phyloP scores from a whole-genome alignment of 148 eudicot genomes.

The Oxyria digyna region DNA sequence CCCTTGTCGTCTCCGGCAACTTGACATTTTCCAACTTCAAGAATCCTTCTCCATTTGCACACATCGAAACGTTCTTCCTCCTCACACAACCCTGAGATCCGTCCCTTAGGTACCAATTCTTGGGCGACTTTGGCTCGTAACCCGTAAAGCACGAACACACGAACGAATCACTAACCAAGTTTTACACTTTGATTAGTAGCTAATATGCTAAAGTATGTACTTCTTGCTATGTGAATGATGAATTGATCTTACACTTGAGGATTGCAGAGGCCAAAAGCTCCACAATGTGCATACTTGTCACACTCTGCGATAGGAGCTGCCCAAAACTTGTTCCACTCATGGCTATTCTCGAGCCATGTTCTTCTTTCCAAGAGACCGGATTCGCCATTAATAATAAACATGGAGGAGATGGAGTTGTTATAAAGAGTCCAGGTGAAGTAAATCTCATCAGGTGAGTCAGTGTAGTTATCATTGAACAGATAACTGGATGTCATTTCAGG shows the following conservation, averaged over 20 bases:
- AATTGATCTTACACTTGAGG: neutral
- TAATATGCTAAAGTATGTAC: no score
- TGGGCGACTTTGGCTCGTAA: neutral
- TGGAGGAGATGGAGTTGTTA: conserved; percentile 18
- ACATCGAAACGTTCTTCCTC: neutral
- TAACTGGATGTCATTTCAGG: conserved; percentile 26
- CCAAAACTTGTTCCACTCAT: neutral
- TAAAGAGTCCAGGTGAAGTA: conserved; percentile 9
- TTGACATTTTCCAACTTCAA: neutral
- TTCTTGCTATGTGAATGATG: no score
- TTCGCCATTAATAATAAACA: conserved; percentile 21
- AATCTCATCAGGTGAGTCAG: conserved; percentile 21
- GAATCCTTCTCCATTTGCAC: neutral
- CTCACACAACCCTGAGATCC: neutral
- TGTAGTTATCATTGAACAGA: conserved; percentile 19
- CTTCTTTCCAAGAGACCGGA: conserved; percentile 24
- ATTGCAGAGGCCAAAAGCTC: neutral
- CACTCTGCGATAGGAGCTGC: neutral
- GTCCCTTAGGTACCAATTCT: conserved; percentile 4
- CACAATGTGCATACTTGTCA: neutral
- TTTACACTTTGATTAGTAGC: no score
- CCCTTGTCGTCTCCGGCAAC: neutral
- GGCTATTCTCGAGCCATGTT: conserved; percentile 20
- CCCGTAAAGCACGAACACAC: neutral
- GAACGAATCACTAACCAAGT: neutral